Evolutionary conservation across 495 filamentous ascomycete genomes (phyloP).

Genomic region (Venustampulla echinocandica): DNA sequence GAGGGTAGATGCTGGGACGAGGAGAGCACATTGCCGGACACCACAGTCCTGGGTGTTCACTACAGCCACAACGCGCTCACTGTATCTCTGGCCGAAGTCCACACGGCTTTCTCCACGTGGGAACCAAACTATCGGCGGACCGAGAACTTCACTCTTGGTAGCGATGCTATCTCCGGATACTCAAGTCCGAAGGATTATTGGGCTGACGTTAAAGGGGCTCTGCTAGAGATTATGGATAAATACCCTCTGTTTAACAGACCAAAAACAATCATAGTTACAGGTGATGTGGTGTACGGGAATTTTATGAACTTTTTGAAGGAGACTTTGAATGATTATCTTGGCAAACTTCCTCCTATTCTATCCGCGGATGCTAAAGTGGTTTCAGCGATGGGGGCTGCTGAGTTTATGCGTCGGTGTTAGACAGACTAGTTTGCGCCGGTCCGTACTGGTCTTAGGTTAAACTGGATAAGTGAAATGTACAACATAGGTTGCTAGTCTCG

Average conservation of each 20-base stretch:
- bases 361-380: constrained; percentile 7
- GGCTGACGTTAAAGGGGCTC: neutral
- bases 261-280: constrained; percentile 1
- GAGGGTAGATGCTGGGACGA: neutral
- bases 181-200: constrained; percentile 7
- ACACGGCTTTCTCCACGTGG: neutral
- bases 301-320: constrained; percentile 8
- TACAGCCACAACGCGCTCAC: constrained; percentile 4
- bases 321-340: constrained; percentile 7
- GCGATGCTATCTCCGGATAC: constrained; percentile 1
- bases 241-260: neutral
- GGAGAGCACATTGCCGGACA: neutral
- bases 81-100: neutral
- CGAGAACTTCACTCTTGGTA: constrained; percentile 5
- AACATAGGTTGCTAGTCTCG: neutral
- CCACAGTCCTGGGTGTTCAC: constrained; percentile 3
- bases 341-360: constrained; percentile 4
- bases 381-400: constrained; percentile 6
- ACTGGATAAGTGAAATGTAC: neutral
- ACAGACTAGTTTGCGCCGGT: neutral
- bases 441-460: neutral
- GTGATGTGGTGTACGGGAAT: constrained; percentile 1
- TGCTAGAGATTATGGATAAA: constrained; percentile 1
- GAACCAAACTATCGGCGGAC: constrained; percentile 3
- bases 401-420: constrained; percentile 5